Percentiles rank a stretch among this genome's conserved stretches.
Conservation (phyloP, 768 basidiomycete genomes). For the Auricularia sp. region DNA sequence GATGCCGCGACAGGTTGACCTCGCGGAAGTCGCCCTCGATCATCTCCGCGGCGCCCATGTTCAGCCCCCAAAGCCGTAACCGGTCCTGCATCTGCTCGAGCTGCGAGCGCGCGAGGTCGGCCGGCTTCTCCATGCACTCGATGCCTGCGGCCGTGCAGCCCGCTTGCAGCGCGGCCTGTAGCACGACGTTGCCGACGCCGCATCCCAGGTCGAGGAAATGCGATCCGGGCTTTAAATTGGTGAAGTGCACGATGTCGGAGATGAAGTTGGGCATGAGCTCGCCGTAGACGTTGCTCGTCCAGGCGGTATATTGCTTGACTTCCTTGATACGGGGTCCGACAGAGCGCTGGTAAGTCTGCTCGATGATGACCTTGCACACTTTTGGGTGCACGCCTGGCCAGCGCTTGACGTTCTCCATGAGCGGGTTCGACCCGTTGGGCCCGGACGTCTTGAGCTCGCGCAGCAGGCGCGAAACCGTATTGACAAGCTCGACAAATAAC, state of each 20-base stretch:
- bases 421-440: conserved; percentile 39
- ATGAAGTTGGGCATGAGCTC: conserved; percentile 68
- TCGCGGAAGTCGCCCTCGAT: conserved; percentile 82
- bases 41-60: conserved; percentile 63
- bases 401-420: conserved; percentile 35
- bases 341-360: conserved; percentile 87
- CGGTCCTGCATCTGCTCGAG: conserved; percentile 63
- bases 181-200: conserved; percentile 77
- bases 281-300: conserved; percentile 81
- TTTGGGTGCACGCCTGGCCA: conserved; percentile 47
- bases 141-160: conserved; percentile 73
- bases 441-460: conserved; percentile 56
- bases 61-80: conserved; percentile 86
- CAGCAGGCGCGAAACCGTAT: conserved; percentile 51
- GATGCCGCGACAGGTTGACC: conserved; percentile 52
- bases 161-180: conserved; percentile 72
- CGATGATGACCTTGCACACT: conserved; percentile 66
- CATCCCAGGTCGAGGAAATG: conserved; percentile 79
- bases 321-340: conserved; percentile 84
- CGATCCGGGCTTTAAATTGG: conserved; percentile 46
- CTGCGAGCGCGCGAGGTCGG: conserved; percentile 69
- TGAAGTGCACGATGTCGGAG: conserved; percentile 47
- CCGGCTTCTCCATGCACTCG: conserved; percentile 69
- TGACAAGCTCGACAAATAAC: conserved; percentile 53
- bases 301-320: conserved; percentile 71